Conservation (phyloP, 108 stramenopile genomes). For the Discostella stelligeroides region DNA sequence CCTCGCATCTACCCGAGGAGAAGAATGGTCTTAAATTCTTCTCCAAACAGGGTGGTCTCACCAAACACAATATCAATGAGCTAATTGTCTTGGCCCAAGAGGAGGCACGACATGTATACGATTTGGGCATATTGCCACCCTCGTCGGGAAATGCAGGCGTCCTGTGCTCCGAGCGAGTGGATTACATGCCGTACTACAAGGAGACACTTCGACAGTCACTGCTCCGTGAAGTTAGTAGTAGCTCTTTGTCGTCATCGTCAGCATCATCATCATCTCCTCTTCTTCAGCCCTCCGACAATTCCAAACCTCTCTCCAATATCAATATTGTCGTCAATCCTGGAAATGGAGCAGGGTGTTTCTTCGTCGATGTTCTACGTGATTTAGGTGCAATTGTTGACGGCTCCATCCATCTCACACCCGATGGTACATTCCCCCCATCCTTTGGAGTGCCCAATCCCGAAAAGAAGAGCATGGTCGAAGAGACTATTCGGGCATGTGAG, state of each 20-base stretch:
- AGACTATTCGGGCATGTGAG: constrained; percentile 63
- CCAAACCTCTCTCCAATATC: constrained; percentile 57
- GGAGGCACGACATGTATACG: constrained; percentile 53
- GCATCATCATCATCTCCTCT: no score
- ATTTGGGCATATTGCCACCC: constrained; percentile 69
- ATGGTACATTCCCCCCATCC: constrained; percentile 60
- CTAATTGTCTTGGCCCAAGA: constrained; percentile 47
- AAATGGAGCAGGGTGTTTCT: constrained; percentile 80
- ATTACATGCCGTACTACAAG: constrained; percentile 72
- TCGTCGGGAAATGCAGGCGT: constrained; percentile 64
- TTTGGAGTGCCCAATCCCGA: constrained; percentile 88
- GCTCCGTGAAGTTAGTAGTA: constrained; percentile 38
- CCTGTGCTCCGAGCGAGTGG: constrained; percentile 56
- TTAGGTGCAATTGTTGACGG: constrained; percentile 74
- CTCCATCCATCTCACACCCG: constrained; percentile 57
- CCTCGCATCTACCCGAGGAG: constrained; percentile 79
- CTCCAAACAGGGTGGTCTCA: constrained; percentile 44
- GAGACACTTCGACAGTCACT: constrained; percentile 56
- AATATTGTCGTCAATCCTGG: constrained; percentile 81
- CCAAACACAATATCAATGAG: constrained; percentile 44
- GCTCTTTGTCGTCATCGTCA: not conserved
- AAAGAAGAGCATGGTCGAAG: constrained; percentile 63
- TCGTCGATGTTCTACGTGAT: constrained; percentile 59
- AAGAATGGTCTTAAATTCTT: constrained; percentile 88
- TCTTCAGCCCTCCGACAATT: not conserved